A percentile compares a stretch with the other conserved stretches of the same genome.
These are phyloP conservation scores for Monosporascus sp. DNA, from an alignment of 2,329 filamentous ascomycete species.

Conservation along the genomic window DNA sequence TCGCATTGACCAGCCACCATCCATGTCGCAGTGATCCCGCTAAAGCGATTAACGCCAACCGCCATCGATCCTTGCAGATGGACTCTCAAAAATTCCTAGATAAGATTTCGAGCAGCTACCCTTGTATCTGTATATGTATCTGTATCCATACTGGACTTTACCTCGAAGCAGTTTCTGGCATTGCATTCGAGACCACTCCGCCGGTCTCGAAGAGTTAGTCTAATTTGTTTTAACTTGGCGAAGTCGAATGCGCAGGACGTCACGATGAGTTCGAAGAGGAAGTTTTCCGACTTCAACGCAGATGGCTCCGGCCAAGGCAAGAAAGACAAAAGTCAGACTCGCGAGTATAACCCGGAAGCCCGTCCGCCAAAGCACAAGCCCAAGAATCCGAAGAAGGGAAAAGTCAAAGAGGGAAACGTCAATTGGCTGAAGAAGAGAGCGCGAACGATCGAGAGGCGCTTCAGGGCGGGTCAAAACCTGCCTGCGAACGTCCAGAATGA, in stretches of 20 bases:
- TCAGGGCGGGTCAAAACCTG: constrained; percentile 56
- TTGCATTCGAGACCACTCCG: no score
- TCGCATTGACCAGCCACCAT: no score
- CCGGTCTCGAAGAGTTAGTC: no score
- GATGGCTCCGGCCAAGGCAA: constrained; percentile 5
- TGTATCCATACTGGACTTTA: no score
- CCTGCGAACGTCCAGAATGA: constrained; percentile 64
- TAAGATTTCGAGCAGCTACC: no score
- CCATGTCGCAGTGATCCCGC: no score
- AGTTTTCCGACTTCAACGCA: constrained; percentile 20
- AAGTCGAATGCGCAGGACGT: not conserved
- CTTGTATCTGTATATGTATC: no score
- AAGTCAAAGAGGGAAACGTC: constrained; percentile 42
- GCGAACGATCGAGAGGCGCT: constrained; percentile 61
- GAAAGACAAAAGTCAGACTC: constrained; percentile 4
- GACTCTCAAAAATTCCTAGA: no score
- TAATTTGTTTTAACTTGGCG: not conserved
- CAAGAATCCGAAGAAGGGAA: constrained; percentile 32
- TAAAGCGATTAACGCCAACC: no score
- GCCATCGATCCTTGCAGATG: no score
- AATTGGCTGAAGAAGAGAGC: constrained; percentile 67
- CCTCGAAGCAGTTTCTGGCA: no score
- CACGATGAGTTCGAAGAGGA: constrained; percentile 25
- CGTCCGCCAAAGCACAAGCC: constrained; percentile 26
- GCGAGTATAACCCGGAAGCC: constrained; percentile 7